Base-by-base conservation (phyloP, 495 filamentous ascomycete genomes). In the Annulohypoxylon bovei region DNA sequence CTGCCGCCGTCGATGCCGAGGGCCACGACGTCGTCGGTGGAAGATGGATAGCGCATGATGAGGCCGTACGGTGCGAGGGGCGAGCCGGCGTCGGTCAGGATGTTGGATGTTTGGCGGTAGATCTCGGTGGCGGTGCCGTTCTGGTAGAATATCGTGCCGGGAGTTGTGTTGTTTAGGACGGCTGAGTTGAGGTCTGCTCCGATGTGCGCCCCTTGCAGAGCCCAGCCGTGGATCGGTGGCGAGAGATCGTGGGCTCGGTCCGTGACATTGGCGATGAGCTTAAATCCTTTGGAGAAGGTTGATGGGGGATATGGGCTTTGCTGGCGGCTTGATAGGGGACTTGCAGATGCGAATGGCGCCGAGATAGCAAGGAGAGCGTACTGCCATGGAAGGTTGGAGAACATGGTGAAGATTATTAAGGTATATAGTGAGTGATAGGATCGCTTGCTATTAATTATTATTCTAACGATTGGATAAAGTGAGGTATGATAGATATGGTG, bases 41-140 rank as follows among this genome's bases (percentile, higher is more conserved):
- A 65, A 16, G 25, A 23, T 4, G 63, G 55, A 4, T 49, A 50
- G 40, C 68, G 68, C 32, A 76, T 55, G 1, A 32, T 23, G 27
- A 81, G 49, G 39, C 76, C 75, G 56, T 68, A 74, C 6, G 78
- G 78, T 25, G 66, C 72, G 1, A 67, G 69, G 4, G 75, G 78
- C 12, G 57, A 71, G 11, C 73, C 75, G 30, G 66, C 69, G 57
- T 81, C 79, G 49, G 70, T 77, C 44, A 81, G 65, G 46, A 80
- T 62, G 25, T 66, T 69, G 25, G 70, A 65, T 11, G 32, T 30
- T 6, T 64, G 52, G 16, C 16, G 65, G 12, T 64, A 60, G 9
- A 72, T 39, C 9, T 78, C 70, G 12, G 39, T 46, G 23, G 70
- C 59, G 27, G 80, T 81, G 61, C 79, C 79, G 66, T 80, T 80